These are phyloP conservation scores for Cryptosporidium bovis DNA, from an alignment of 169 alveolate genomes.

Conservation along the genomic window DNA sequence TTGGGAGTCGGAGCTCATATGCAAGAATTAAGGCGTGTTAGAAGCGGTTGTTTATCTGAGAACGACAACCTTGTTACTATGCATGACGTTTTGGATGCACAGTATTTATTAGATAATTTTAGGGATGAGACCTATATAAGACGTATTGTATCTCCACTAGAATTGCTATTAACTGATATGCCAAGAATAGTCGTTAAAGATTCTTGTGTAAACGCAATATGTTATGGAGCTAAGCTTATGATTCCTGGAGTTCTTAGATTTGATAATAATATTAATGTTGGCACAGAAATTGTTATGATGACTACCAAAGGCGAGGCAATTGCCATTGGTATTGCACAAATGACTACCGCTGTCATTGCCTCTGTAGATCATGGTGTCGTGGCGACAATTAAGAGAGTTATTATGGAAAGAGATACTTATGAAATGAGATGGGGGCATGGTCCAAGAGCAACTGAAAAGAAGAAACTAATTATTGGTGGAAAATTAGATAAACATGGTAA, in stretches of 20 bases:
- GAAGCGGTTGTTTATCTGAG: slow-evolving; percentile 97
- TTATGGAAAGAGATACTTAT: slow-evolving; percentile 99
- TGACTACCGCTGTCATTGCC: slow-evolving; percentile 99
- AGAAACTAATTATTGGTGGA: slow-evolving; percentile 95
- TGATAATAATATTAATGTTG: slow-evolving; percentile 96
- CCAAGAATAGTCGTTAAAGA: slow-evolving; percentile 99
- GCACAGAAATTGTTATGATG: slow-evolving; percentile 96
- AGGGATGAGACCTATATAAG: slow-evolving; percentile 97
- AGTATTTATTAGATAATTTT: slow-evolving; percentile 91
- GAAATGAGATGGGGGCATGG: slow-evolving; percentile 99
- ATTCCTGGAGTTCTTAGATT: slow-evolving; percentile 99
- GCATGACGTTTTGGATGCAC: slow-evolving; percentile 99
- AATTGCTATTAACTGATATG: slow-evolving; percentile 92
- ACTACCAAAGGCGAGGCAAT: slow-evolving; percentile 99
- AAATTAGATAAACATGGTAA: slow-evolving; percentile 94
- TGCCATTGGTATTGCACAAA: slow-evolving; percentile 98
- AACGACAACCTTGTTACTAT: slow-evolving; percentile 97
- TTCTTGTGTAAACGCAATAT: slow-evolving; percentile 98
- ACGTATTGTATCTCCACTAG: slow-evolving; percentile 96
- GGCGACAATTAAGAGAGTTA: slow-evolving; percentile 98
- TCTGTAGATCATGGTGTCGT: slow-evolving; percentile 99
- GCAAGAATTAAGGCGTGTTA: slow-evolving; percentile 99
- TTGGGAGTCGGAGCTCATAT: slow-evolving; percentile 99
- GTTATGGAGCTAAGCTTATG: slow-evolving; percentile 99
- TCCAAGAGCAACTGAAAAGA: slow-evolving; percentile 98